Evolutionary conservation across 164 flowering plant species (phyloP), one percentile per base, ranked within the genome.

Genomic region (Dillenia suffruticosa): DNA sequence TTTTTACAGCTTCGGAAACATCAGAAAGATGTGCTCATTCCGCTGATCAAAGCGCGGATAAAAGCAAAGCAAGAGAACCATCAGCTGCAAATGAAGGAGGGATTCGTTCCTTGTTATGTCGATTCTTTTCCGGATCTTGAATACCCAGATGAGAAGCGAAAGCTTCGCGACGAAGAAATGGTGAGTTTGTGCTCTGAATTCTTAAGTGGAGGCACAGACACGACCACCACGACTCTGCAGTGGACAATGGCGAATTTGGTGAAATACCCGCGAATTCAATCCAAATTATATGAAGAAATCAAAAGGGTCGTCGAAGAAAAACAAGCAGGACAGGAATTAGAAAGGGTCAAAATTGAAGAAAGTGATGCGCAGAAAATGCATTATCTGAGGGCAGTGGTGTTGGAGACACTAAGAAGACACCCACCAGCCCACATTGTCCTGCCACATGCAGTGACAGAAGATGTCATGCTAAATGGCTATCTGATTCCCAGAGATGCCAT

Each of bases 101-200:
- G 40, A 26, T 26, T 26, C 40, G 40, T 26, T 26, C 40, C 40
- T 26, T 26, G 40, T 5, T 26, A 26, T 26, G 40, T 26, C 5
- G 40, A 26, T 26, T 26, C 40, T 26, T 26, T 26, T 26, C 40
- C 40, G 40, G 40, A 1, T 26, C 40, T 26, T 26, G 40, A 26
- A 26, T 26, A 26, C 40, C 22, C 40, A 26, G 40, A 26, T 26
- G 40, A 26, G 5, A 26, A 26, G 9, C 46, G 79, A 19, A 69
- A 66, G 59, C 61, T 76, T 6, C 40, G 43, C 5, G 71, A 72
- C 2, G 67, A 19, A 0, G 71, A 69, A 49, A 59, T 66, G 12
- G 63, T 71, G 44, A 54, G 61, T 46, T 61, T 75, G 10, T 71
- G 78, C 59, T 64, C 62, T 1, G 78, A 75, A 57, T 19, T 19